These are phyloP conservation scores for Ophiostoma pallidulum DNA, from an alignment of 2,329 filamentous ascomycete genomes.

Conservation along the genomic window DNA sequence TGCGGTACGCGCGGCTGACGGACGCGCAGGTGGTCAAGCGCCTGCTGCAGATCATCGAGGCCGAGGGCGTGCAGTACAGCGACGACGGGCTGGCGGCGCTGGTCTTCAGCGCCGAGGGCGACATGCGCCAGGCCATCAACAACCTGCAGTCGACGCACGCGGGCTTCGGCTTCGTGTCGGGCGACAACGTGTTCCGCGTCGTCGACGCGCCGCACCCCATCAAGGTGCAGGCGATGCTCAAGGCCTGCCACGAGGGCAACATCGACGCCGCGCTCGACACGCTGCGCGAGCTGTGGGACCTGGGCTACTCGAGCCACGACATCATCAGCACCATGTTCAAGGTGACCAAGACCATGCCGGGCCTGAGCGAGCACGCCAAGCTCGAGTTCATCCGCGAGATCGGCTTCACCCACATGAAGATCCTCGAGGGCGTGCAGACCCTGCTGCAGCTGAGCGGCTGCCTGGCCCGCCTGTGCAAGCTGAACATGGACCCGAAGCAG, in stretches of 20 bases:
- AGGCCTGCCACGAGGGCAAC: slow-evolving; percentile 88
- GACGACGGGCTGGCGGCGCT: slow-evolving; percentile 94
- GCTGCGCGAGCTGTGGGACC: slow-evolving; percentile 82
- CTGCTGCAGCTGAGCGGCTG: slow-evolving; percentile 89
- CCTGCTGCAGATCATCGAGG: slow-evolving; percentile 83
- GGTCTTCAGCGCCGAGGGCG: slow-evolving; percentile 93
- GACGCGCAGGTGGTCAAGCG: slow-evolving; percentile 89
- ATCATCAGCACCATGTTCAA: slow-evolving; percentile 99
- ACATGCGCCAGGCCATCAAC: slow-evolving; percentile 99
- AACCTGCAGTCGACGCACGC: slow-evolving; percentile 90
- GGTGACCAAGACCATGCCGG: slow-evolving; percentile 91
- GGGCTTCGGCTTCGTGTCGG: slow-evolving; percentile 93
- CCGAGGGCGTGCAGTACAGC: slow-evolving; percentile 80
- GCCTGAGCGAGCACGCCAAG: slow-evolving; percentile 87
- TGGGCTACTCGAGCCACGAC: slow-evolving; percentile 97
- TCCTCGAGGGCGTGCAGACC: slow-evolving; percentile 94
- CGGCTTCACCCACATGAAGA: slow-evolving; percentile 98
- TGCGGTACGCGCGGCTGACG: slow-evolving; percentile 85
- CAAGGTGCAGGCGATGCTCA: slow-evolving; percentile 98
- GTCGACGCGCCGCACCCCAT: slow-evolving; percentile 96
- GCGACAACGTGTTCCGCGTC: slow-evolving; percentile 96
- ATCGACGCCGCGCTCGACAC: slow-evolving; percentile 79
- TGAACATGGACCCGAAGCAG: slow-evolving; percentile 89
- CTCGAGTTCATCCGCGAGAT: slow-evolving; percentile 98
- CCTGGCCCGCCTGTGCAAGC: slow-evolving; percentile 79